Percentiles rank a stretch among this genome's conserved stretches.
These are phyloP conservation scores for Basidioascus undulatus DNA, from an alignment of 768 basidiomycete genomes.

Conservation along the genomic window DNA sequence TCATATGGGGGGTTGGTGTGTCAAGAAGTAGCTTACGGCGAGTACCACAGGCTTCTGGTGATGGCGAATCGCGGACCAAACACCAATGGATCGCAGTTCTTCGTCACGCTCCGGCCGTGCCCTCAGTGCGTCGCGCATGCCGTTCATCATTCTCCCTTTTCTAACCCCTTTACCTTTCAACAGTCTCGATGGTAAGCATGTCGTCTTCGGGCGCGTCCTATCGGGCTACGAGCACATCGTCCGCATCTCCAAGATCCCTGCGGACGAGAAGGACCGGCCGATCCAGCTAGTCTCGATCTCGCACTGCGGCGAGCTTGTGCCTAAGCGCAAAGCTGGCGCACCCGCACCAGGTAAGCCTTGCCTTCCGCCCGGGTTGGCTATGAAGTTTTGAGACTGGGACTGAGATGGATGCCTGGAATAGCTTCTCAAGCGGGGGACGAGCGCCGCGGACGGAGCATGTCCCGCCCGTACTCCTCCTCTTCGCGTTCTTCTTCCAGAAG, in stretches of 20 bases:
- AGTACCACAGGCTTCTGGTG: no score
- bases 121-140: no score
- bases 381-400: neutral
- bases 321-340: conserved; percentile 23
- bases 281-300: conserved; percentile 37
- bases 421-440: conserved; percentile 6
- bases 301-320: conserved; percentile 66
- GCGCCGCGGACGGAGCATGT: neutral
- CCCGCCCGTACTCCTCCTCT: neutral
- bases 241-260: conserved; percentile 34
- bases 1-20: neutral
- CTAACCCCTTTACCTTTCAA: no score
- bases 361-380: neutral
- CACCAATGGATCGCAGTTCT: conserved; percentile 73
- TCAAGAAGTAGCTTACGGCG: neutral
- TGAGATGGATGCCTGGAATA: neutral
- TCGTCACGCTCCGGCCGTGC: conserved; percentile 52
- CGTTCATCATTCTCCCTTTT: no score
- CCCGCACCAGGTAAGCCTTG: conserved; percentile 3
- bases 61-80: no score
- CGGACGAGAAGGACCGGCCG: conserved; percentile 55
- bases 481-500: neutral
- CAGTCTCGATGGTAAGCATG: conserved; percentile 40
- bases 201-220: conserved; percentile 21
- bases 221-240: conserved; percentile 26